phyloP scores from a whole-genome alignment of 345 rosid genomes.

The Eucalyptus pauciflora region DNA sequence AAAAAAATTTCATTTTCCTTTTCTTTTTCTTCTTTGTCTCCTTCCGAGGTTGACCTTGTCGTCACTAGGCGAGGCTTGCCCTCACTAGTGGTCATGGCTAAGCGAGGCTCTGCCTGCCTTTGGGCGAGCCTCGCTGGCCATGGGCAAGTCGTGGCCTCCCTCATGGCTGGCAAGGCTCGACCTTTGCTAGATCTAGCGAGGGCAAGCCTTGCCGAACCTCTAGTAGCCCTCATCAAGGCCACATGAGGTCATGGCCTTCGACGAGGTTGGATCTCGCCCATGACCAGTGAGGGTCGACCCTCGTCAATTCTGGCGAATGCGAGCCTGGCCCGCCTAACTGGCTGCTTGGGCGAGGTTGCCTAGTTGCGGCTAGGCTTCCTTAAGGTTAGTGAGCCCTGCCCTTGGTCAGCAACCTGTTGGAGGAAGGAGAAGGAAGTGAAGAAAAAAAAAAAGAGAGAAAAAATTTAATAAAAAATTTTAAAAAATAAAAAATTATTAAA shows the following conservation, averaged over 20 bases:
- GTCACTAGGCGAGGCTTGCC: too few relatives aligned
- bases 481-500: too few relatives aligned
- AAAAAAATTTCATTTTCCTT: fast-evolving
- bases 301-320: fast-evolving
- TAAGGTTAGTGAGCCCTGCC: fast-evolving
- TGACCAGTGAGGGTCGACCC: fast-evolving
- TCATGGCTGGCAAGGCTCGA: too few relatives aligned
- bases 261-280: too few relatives aligned
- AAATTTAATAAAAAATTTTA: fast-evolving
- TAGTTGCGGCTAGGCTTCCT: fast-evolving
- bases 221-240: too few relatives aligned
- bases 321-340: fast-evolving
- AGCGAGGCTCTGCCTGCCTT: fast-evolving
- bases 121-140: fast-evolving
- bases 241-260: fast-evolving
- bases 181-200: too few relatives aligned
- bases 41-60: fast-evolving
- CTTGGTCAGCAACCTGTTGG: fast-evolving
- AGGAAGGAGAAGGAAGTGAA: too few relatives aligned
- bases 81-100: fast-evolving
- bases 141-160: too few relatives aligned
- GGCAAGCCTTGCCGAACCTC: too few relatives aligned
- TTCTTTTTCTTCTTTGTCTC: too few relatives aligned
- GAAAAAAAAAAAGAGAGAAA: too few relatives aligned
- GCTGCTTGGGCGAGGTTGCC: too few relatives aligned